These are phyloP conservation scores for Salix udensis DNA, from an alignment of 345 rosid species.

Conservation along the genomic window DNA sequence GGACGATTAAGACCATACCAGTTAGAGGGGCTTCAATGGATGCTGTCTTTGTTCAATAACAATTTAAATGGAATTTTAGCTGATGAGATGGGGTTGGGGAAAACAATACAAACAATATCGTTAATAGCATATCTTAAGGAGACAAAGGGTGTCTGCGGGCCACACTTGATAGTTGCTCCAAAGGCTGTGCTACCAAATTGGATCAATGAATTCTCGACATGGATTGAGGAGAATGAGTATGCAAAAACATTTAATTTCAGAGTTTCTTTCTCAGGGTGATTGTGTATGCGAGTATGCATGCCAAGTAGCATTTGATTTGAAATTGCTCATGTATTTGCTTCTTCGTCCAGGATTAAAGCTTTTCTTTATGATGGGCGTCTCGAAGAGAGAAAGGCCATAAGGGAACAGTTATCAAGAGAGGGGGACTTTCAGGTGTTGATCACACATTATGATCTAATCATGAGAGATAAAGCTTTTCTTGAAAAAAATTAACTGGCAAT, in stretches of 20 bases:
- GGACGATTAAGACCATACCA: constrained; percentile 92
- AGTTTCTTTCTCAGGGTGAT: constrained; percentile 4
- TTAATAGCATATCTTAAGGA: constrained; percentile 85
- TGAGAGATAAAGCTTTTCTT: constrained; percentile 93
- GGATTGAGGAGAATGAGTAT: constrained; percentile 77
- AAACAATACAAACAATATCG: constrained; percentile 95
- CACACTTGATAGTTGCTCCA: constrained; percentile 98
- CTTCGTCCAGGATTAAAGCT: constrained; percentile 66
- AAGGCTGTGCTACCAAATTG: constrained; percentile 98
- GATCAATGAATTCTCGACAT: constrained; percentile 86
- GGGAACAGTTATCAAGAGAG: constrained; percentile 64
- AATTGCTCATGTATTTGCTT: constrained; percentile 23
- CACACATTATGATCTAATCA: constrained; percentile 95
- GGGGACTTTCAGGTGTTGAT: constrained; percentile 78
- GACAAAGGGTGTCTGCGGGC: constrained; percentile 79
- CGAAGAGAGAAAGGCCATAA: constrained; percentile 89
- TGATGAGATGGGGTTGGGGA: constrained; percentile 99
- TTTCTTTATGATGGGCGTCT: constrained; percentile 94
- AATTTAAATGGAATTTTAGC: constrained; percentile 97
- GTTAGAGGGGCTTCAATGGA: constrained; percentile 99
- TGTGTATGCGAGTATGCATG: not conserved
- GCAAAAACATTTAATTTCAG: not conserved
- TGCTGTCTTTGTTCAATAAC: constrained; percentile 95
- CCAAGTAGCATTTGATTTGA: not conserved
- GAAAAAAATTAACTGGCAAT: constrained; percentile 87